These are phyloP conservation scores for Saccharomycopsis synnaedendra DNA, from an alignment of 805 yeast genomes.

Conservation along the genomic window DNA sequence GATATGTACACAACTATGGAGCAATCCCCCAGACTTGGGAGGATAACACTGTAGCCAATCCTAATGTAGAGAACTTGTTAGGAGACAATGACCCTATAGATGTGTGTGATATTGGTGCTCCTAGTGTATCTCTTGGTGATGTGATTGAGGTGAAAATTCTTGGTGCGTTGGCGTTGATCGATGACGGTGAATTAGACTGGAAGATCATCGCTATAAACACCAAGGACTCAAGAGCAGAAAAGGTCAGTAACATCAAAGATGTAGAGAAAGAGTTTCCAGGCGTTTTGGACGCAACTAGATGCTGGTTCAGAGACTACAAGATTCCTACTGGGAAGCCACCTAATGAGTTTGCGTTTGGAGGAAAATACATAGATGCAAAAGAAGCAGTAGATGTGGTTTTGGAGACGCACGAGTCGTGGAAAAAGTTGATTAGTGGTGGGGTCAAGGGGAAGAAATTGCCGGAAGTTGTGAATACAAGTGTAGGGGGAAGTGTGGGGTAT, in stretches of 20 bases:
- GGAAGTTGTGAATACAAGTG: constrained; percentile 41
- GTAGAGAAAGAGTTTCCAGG: constrained; percentile 88
- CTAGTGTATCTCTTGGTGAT: constrained; percentile 55
- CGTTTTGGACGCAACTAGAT: constrained; percentile 83
- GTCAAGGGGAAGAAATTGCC: constrained; percentile 17
- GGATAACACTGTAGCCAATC: constrained; percentile 52
- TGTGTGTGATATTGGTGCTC: constrained; percentile 72
- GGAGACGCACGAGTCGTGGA: constrained; percentile 84
- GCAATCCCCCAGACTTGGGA: constrained; percentile 96
- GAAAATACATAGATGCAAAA: constrained; percentile 77
- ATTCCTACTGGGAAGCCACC: constrained; percentile 97
- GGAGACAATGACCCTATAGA: constrained; percentile 87
- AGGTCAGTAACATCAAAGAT: constrained; percentile 83
- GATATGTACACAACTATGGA: constrained; percentile 97
- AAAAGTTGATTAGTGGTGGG: constrained; percentile 56
- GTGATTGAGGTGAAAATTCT: constrained; percentile 83
- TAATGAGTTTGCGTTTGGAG: constrained; percentile 94
- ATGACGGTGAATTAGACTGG: constrained; percentile 88
- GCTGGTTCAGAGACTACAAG: constrained; percentile 98
- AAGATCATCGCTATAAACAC: constrained; percentile 83
- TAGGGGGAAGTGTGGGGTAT: constrained; percentile 32
- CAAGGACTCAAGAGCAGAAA: constrained; percentile 80
- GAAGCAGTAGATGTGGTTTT: constrained; percentile 78
- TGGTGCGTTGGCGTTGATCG: constrained; percentile 91
- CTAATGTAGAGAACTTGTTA: constrained; percentile 30